Conservation (phyloP, 108 stramenopile genomes). For the Epithemia pelagica region DNA sequence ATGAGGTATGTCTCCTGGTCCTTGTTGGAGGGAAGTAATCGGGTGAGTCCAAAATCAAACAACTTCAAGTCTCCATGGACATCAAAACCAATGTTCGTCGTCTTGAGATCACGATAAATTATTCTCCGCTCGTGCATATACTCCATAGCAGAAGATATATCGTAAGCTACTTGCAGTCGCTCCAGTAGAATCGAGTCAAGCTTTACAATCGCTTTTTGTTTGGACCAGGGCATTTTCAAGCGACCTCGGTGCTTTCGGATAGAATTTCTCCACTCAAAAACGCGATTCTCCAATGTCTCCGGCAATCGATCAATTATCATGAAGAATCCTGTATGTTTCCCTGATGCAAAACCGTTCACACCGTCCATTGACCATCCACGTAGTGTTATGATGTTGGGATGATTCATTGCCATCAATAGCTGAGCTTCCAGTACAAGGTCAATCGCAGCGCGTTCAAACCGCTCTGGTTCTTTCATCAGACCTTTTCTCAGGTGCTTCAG, state of each 20-base stretch:
- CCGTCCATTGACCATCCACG: conserved; percentile 42
- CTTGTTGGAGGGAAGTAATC: conserved; percentile 3
- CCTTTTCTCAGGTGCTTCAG: conserved; percentile 8
- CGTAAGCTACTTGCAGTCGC: conserved; percentile 35
- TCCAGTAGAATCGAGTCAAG: conserved; percentile 18
- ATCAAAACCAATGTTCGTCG: conserved; percentile 38
- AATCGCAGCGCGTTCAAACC: conserved; percentile 9
- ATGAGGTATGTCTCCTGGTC: conserved; percentile 27
- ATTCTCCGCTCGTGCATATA: conserved; percentile 90
- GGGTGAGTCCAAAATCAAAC: conserved; percentile 51
- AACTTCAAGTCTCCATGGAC: conserved; percentile 29
- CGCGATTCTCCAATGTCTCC: conserved; percentile 30
- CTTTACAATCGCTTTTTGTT: conserved; percentile 7
- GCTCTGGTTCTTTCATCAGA: conserved; percentile 3
- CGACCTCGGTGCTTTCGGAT: conserved; percentile 3
- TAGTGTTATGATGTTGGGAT: conserved; percentile 60
- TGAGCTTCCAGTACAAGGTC: conserved; percentile 22
- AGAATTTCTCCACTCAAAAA: conserved; percentile 12
- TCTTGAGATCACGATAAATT: conserved; percentile 85
- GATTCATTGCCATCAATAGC: conserved; percentile 14
- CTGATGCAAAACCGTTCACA: conserved; percentile 14
- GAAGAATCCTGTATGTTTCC: conserved; percentile 28
- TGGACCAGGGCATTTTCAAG: background rate
- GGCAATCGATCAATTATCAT: conserved; percentile 49
- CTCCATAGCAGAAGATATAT: conserved; percentile 68